phyloP scores from a whole-genome alignment of 495 filamentous ascomycete genomes.

The Bacidia rubella region DNA sequence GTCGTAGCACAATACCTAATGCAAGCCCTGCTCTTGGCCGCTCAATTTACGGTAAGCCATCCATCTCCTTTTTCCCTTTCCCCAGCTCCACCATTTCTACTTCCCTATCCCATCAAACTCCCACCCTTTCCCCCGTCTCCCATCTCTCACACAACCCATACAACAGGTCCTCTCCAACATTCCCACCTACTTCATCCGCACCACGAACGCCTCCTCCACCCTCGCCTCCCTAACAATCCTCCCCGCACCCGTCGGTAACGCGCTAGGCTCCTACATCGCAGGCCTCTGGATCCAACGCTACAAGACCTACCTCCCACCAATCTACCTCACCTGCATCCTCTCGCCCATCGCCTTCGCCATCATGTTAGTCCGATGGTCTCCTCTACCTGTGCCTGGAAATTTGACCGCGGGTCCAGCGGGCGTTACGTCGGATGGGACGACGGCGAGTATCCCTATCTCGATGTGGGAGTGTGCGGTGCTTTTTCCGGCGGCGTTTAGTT shows the following conservation, averaged over 20 bases:
- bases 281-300: slow-evolving; percentile 23
- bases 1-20: neutral
- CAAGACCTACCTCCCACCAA: neutral
- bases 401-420: neutral
- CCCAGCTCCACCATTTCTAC: too few relatives aligned
- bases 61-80: neutral
- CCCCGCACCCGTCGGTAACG: slow-evolving; percentile 13
- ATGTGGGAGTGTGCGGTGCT: neutral
- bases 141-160: neutral
- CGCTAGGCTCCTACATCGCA: slow-evolving; percentile 16
- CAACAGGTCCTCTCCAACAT: neutral
- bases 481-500: neutral
- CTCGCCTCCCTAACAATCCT: slow-evolving; percentile 12
- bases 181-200: slow-evolving; percentile 19
- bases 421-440: neutral
- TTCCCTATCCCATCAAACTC: too few relatives aligned
- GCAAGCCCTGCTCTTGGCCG: neutral
- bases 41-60: neutral
- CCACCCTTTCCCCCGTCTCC: neutral
- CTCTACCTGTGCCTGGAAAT: neutral
- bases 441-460: neutral
- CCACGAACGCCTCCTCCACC: slow-evolving; percentile 13
- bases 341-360: neutral
- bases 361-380: neutral
- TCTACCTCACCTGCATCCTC: neutral